A percentile compares a stretch with the other conserved stretches of the same genome.
These are phyloP conservation scores for Taphrina confusa DNA, from an alignment of 1,139 yeast genomes.

Conservation along the genomic window DNA sequence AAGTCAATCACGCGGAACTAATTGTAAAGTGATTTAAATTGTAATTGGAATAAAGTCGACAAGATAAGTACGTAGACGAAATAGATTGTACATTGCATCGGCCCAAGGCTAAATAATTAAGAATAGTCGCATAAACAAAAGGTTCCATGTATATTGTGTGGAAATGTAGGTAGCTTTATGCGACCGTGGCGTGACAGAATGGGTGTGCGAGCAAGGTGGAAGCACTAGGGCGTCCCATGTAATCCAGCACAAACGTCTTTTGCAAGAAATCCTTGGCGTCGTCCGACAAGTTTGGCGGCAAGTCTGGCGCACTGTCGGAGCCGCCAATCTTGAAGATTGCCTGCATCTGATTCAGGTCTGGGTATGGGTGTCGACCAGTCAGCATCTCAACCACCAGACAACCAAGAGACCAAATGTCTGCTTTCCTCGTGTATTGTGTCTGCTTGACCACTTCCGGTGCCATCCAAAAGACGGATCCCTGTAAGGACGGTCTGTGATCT, in stretches of 20 bases:
- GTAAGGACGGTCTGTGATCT: constrained; percentile 75
- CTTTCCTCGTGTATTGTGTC: constrained; percentile 81
- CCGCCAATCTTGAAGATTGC: constrained; percentile 85
- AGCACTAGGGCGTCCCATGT: constrained; percentile 72
- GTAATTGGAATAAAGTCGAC: no score
- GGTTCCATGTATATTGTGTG: no score
- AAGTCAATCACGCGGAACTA: no score
- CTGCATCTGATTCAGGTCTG: constrained; percentile 92
- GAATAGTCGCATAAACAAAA: no score
- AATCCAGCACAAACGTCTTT: constrained; percentile 73
- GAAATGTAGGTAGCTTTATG: constrained; percentile 6
- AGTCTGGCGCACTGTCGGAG: constrained; percentile 69
- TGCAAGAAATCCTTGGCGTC: constrained; percentile 68
- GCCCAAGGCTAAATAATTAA: no score
- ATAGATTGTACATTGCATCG: no score
- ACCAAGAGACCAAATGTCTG: constrained; percentile 95
- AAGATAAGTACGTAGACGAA: no score
- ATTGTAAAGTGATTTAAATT: no score
- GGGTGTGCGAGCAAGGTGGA: constrained; percentile 62
- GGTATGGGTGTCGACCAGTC: constrained; percentile 92
- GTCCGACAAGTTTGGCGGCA: constrained; percentile 73
- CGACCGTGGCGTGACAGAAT: constrained; percentile 33
- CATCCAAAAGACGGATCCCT: constrained; percentile 98
- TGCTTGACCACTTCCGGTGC: constrained; percentile 97
- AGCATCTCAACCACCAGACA: constrained; percentile 91